Conservation (phyloP, 768 basidiomycete genomes). For the Suillus weaverae region DNA sequence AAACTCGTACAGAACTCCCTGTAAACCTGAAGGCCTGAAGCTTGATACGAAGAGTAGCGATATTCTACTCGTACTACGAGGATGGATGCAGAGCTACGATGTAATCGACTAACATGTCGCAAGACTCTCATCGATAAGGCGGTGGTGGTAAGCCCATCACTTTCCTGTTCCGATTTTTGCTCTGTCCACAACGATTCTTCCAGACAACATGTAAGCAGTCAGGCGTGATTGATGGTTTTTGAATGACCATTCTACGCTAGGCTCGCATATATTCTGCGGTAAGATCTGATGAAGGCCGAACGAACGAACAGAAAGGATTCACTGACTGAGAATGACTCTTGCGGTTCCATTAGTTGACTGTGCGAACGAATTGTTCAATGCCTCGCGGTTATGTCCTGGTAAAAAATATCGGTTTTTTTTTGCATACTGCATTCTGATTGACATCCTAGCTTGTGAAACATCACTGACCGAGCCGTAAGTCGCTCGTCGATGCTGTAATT, state of each 20-base stretch:
- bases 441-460: slow-evolving; percentile 73
- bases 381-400: slow-evolving; percentile 80
- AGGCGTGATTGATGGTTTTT: background rate
- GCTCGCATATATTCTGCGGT: slow-evolving; percentile 89
- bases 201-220: slow-evolving; percentile 56
- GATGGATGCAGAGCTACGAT: slow-evolving; percentile 79
- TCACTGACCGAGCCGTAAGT: slow-evolving; percentile 75
- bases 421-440: slow-evolving; percentile 4
- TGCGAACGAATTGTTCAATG: slow-evolving; percentile 80
- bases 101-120: slow-evolving; percentile 78
- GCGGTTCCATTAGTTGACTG: slow-evolving; percentile 59
- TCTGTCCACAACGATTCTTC: slow-evolving; percentile 15
- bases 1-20: background rate
- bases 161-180: slow-evolving; percentile 6
- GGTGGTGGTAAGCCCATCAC: slow-evolving; percentile 64
- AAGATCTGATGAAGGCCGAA: slow-evolving; percentile 16
- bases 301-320: background rate
- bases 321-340: slow-evolving; percentile 1
- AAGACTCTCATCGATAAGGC: slow-evolving; percentile 71
- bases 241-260: slow-evolving; percentile 35
- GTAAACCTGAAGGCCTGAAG: background rate
- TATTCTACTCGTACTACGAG: background rate
- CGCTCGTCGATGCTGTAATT: slow-evolving; percentile 1
- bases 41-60: background rate
- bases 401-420: slow-evolving; percentile 5